phyloP scores from a whole-genome alignment of 192 early-diverging fungal species.

The Martensiomyces pterosporus region DNA sequence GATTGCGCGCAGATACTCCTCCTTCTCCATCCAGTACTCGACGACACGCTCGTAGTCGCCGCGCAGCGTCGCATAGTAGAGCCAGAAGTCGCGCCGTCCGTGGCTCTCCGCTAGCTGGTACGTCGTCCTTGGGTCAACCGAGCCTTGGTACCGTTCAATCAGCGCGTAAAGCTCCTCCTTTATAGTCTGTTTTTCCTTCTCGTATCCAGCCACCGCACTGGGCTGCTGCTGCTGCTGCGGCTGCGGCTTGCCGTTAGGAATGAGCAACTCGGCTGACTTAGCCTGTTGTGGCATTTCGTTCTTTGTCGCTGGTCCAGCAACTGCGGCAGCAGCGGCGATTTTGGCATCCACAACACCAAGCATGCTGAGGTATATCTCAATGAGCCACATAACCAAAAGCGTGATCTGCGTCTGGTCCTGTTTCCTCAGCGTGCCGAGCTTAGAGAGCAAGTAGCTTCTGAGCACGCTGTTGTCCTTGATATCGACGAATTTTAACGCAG shows the following conservation, averaged over 20 bases:
- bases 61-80: slow-evolving; percentile 78
- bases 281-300: no score
- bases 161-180: slow-evolving; percentile 72
- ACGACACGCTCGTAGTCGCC: slow-evolving; percentile 88
- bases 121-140: slow-evolving; percentile 64
- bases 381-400: slow-evolving; percentile 81
- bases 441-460: slow-evolving; percentile 71
- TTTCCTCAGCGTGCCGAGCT: slow-evolving; percentile 63
- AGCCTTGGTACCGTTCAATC: slow-evolving; percentile 60
- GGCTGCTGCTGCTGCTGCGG: slow-evolving; percentile 5
- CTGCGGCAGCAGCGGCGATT: slow-evolving; percentile 29
- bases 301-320: no score
- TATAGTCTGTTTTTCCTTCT: slow-evolving; percentile 58
- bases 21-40: slow-evolving; percentile 75
- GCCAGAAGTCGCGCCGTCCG: slow-evolving; percentile 73
- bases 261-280: no score
- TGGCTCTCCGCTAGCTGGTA: slow-evolving; percentile 85
- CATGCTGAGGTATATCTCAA: slow-evolving; percentile 80
- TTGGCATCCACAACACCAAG: slow-evolving; percentile 65
- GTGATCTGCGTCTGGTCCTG: slow-evolving; percentile 78
- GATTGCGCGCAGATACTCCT: slow-evolving; percentile 71
- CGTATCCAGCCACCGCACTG: slow-evolving; percentile 4
- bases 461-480: slow-evolving; percentile 70
- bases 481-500: slow-evolving; percentile 74
- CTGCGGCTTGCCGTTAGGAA: not conserved